These are phyloP conservation scores for Phaeophleospora eucalypticola DNA, from an alignment of 2,329 filamentous ascomycete genomes.

Conservation along the genomic window DNA sequence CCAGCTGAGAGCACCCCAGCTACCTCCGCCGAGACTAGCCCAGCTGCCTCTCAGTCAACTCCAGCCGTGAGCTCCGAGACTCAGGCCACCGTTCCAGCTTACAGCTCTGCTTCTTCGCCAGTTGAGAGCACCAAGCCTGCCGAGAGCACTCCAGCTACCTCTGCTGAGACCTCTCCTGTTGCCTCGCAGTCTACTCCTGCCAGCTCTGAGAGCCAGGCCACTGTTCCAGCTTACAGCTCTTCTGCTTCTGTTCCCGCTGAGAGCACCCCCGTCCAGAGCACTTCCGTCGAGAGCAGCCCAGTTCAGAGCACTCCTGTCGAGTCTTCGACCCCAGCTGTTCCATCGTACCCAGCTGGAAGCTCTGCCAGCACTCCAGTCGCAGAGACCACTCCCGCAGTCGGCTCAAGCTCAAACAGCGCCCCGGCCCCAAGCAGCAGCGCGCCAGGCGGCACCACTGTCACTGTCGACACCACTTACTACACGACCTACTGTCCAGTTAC, in stretches of 20 bases:
- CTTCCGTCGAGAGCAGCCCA: conserved; percentile 1
- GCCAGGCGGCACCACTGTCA: conserved; percentile 9
- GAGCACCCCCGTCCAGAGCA: background rate
- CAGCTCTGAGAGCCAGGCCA: conserved; percentile 2
- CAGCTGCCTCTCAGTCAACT: background rate
- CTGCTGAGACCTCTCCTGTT: too few relatives aligned
- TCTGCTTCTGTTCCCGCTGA: background rate
- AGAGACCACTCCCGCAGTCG: background rate
- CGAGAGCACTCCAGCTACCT: too few relatives aligned
- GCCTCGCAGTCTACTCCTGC: background rate
- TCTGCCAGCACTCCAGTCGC: background rate
- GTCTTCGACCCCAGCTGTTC: conserved; percentile 2
- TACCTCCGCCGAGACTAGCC: too few relatives aligned
- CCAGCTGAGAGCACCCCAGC: too few relatives aligned
- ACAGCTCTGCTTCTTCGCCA: background rate
- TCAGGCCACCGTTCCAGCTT: background rate
- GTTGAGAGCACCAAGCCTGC: background rate
- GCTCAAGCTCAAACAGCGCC: background rate
- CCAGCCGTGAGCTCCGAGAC: conserved; percentile 1
- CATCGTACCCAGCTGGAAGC: conserved; percentile 6
- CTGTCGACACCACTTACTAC: conserved; percentile 9
- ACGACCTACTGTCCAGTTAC: conserved; percentile 14
- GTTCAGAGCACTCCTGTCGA: conserved; percentile 3
- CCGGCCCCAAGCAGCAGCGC: conserved; percentile 1
- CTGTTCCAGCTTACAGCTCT: background rate